These are phyloP conservation scores for Globisporangium perplexum DNA, from an alignment of 352 stramenopile species.

Conservation along the genomic window DNA sequence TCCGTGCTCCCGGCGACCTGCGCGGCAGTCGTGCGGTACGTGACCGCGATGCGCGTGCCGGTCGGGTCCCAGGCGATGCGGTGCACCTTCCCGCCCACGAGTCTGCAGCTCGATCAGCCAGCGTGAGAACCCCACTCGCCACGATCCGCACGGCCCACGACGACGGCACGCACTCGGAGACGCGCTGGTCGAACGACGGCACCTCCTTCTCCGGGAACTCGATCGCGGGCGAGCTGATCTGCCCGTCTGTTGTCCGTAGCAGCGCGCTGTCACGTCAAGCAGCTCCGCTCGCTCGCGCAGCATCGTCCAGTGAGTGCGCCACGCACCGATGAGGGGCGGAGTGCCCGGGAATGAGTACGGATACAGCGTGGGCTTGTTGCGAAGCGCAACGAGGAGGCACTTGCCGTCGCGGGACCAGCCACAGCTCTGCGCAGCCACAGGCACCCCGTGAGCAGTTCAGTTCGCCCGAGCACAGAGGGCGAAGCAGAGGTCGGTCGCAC, in stretches of 20 bases:
- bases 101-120: constrained; percentile 14
- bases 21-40: constrained; percentile 23
- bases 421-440: constrained; percentile 37
- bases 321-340: constrained; percentile 54
- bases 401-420: constrained; percentile 68
- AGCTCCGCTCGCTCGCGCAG: background rate
- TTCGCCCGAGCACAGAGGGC: no score
- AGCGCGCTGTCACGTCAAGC: background rate
- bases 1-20: constrained; percentile 7
- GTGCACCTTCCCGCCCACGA: constrained; percentile 53
- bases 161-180: constrained; percentile 31
- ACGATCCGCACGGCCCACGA: no score
- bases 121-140: no score
- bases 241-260: constrained; percentile 32
- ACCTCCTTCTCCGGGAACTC: constrained; percentile 64
- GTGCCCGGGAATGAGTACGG: constrained; percentile 62
- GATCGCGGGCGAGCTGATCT: constrained; percentile 64
- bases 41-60: constrained; percentile 56
- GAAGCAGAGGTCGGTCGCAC: no score
- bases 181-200: constrained; percentile 54
- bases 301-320: background rate
- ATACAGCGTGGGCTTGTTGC: constrained; percentile 51
- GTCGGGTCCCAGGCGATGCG: constrained; percentile 70
- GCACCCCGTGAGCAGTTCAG: background rate
- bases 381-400: constrained; percentile 58